Evolutionary conservation across 208 protist species (phyloP).

Genomic region (Trypanosoma vivax): DNA sequence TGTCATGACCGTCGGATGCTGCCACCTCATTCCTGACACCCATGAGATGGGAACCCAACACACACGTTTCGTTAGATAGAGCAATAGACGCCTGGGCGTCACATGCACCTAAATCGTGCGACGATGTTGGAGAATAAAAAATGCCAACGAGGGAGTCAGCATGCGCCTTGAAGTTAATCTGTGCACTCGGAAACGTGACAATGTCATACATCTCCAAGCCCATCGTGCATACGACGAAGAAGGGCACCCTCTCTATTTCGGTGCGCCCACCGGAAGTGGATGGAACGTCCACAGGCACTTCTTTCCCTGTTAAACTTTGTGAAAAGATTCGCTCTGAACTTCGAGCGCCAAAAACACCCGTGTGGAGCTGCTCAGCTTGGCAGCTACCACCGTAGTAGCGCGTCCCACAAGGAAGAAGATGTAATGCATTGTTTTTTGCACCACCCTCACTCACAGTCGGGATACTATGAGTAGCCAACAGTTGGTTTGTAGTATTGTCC

Average conservation of each 20-base stretch:
- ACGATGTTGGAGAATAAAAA: conserved; percentile 1
- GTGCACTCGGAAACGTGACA: conserved; percentile 2
- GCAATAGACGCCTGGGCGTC: too few relatives aligned
- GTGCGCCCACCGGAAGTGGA: too few relatives aligned
- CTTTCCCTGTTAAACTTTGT: too few relatives aligned
- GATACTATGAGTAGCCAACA: conserved; percentile 11
- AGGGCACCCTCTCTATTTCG: conserved; percentile 15
- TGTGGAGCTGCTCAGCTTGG: background rate
- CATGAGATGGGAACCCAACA: too few relatives aligned
- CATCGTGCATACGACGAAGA: conserved; percentile 24
- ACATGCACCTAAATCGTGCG: too few relatives aligned
- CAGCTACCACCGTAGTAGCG: conserved; percentile 13
- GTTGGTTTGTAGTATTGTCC: conserved; percentile 22
- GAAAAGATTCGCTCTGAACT: background rate
- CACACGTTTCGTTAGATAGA: too few relatives aligned
- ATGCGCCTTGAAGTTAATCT: conserved; percentile 21
- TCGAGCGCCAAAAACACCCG: background rate
- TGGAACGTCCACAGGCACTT: too few relatives aligned
- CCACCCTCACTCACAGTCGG: conserved; percentile 5
- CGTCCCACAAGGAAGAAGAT: conserved; percentile 13
- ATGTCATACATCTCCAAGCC: conserved; percentile 21
- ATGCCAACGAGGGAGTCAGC: conserved; percentile 24
- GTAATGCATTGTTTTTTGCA: conserved; percentile 11
- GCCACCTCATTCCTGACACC: too few relatives aligned
- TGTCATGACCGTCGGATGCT: too few relatives aligned